Base-by-base conservation (phyloP, 2,329 filamentous ascomycete species). In the Sordariomycetes sp. region DNA sequence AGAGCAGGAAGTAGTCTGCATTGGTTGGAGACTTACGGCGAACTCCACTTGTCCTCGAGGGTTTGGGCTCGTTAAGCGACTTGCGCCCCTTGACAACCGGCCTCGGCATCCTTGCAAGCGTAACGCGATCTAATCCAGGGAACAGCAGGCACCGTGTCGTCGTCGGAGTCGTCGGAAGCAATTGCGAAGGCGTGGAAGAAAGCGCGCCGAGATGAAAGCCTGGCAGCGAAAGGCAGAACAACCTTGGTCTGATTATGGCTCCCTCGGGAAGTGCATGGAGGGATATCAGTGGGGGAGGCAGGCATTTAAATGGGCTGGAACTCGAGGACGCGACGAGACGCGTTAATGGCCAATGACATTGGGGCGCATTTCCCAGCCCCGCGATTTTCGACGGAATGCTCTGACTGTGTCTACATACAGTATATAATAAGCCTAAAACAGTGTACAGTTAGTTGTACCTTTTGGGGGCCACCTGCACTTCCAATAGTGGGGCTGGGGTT, bases 321-420 rank as follows among this genome's bases (percentile, higher is more conserved):
- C n/a, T 24, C 20, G 16, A 55, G 51, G 10, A 37, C 40, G 55
- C 34, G 55, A 57, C 48, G 34, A 57, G 48, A 57, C 55, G 55
- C 55, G 55, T 52, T 40, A 53, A 53, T 16, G 32, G 55, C 48
- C 55, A 57, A 57, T 53, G 32, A 57, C 22, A 24, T 18, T 18
- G 46, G 37, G 16, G 18, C 8, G 8, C 16, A 8, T 22, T 57
- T 53, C 59, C 65, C 66, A 67, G 65, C 66, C 65, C 65, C 66
- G 64, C 65, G 65, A 64, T 61, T 67, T 64, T 64, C 59, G 54
- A 63, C 16, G n/a, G 40, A 16, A 28, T 18, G 22, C 6, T 4
- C 52, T 2, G n/a, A 25, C 22, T 16, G 52, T 25, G 22, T n/a
- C 28, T 12, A 24, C 18, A 7, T 24, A 32, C 11, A 48, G 14